Evolutionary conservation across 176 grass and related monocot species (phyloP), one percentile per base, ranked within the genome.

Genomic region (Oryza glumipatula): DNA sequence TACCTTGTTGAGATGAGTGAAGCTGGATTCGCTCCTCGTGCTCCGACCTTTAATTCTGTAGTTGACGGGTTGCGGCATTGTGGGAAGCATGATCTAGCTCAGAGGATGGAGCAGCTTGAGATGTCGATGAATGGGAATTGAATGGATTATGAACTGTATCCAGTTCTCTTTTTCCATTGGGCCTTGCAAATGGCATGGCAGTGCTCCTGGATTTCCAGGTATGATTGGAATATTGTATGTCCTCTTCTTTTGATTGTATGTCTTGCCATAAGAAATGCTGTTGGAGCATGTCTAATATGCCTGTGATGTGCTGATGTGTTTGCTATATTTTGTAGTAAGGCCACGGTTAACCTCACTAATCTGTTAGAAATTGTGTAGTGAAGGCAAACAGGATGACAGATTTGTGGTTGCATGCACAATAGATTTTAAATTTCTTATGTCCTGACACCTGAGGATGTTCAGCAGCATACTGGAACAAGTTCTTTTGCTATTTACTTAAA

Each of bases 1-100:
- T 98, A 94, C 83, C 87, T 95, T 44, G 44, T 94, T 67, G 96
- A 98, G 86, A 98, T 98, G 96, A 92, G 74, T 32, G 91, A 95
- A 64, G 77, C 85, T 82, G 93, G 96, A 11, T 83, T 98, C 70
- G 78, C 81, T 28, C 93, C 96, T 44, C 83, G 80, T 80, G 79
- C 83, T 0, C 80, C 85, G 24, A 98, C 83, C 65, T 98, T 98
- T 68, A 94, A 89, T 60, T 69, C 35, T 65, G 96, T 98, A 24
- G 89, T 95, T 39, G 85, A 94, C 70, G 93, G 96, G 26, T 76
- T 95, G 84, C 87, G 85, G 60, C 89, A 94, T 77, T 82, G 90
- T 67, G 91, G 93, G 44, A 95, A 94, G 44, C 89, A 92, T 56
- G 96, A 95, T 23, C 85, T 95, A 3, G 96, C 91, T 72, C 83